Conservation (phyloP, 352 stramenopile species). For the Globisporangium iwayamae region DNA sequence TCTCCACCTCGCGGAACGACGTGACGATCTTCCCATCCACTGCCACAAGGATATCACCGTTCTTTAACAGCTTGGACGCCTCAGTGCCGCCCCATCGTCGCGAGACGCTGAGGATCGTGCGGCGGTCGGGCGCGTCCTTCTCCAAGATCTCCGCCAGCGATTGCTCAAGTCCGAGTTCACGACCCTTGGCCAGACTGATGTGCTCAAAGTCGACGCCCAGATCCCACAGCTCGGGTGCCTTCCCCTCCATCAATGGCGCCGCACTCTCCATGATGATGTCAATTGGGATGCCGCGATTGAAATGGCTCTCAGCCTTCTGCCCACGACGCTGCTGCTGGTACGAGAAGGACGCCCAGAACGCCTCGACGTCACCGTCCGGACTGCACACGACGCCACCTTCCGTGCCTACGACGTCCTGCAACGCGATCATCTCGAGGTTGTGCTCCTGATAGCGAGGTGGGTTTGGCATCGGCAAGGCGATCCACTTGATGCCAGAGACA, state of each 20-base stretch:
- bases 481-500: constrained; percentile 85
- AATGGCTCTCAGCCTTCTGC: constrained; percentile 82
- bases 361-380: constrained; percentile 60
- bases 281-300: constrained; percentile 84
- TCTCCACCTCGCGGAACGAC: constrained; percentile 85
- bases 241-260: constrained; percentile 59
- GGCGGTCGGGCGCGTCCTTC: constrained; percentile 57
- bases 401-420: constrained; percentile 80
- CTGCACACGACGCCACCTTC: constrained; percentile 83
- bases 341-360: constrained; percentile 87
- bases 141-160: constrained; percentile 74
- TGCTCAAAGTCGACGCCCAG: constrained; percentile 85
- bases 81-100: constrained; percentile 76
- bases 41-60: constrained; percentile 85
- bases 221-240: constrained; percentile 73
- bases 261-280: constrained; percentile 88
- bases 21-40: constrained; percentile 82
- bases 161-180: constrained; percentile 83
- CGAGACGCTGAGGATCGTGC: constrained; percentile 78
- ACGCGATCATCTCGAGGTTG: constrained; percentile 84
- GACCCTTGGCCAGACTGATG: constrained; percentile 85
- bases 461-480: constrained; percentile 74
- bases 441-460: constrained; percentile 85
- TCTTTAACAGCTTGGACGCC: constrained; percentile 59
- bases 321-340: constrained; percentile 75